These are phyloP conservation scores for Coemansia sp. DNA, from an alignment of 371 early-diverging fungal genomes.

Conservation along the genomic window DNA sequence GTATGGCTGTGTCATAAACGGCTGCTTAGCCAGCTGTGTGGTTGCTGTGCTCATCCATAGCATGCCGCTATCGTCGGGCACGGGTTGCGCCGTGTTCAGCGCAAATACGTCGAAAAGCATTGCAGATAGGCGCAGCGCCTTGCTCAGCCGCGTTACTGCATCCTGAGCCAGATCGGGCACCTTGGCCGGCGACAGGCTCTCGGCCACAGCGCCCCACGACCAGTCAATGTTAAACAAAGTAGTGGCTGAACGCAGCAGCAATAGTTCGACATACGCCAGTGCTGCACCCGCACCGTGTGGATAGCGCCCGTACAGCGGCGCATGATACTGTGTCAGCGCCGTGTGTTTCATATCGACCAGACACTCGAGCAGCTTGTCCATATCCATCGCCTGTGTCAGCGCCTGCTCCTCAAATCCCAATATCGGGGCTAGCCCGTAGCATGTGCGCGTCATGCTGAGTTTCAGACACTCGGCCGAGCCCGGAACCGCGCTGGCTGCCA, in stretches of 20 bases:
- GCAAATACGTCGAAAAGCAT: constrained; percentile 32
- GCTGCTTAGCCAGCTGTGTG: constrained; percentile 11
- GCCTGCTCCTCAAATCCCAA: constrained; percentile 40
- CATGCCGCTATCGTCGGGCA: neutral
- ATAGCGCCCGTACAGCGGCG: constrained; percentile 33
- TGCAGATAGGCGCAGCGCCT: constrained; percentile 20
- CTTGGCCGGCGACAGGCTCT: constrained; percentile 14
- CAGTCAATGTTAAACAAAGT: constrained; percentile 31
- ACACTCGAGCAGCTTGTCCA: constrained; percentile 34
- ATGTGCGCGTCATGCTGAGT: constrained; percentile 25
- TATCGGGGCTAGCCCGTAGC: constrained; percentile 43
- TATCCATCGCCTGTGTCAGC: constrained; percentile 44
- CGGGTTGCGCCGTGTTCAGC: constrained; percentile 18
- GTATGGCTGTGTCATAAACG: constrained; percentile 19
- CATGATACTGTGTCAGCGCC: constrained; percentile 20
- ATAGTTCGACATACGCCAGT: constrained; percentile 22
- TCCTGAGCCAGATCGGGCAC: constrained; percentile 16
- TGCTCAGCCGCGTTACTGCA: constrained; percentile 8
- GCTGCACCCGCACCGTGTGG: constrained; percentile 12
- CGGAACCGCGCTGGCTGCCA: neutral
- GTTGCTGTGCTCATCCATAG: constrained; percentile 1
- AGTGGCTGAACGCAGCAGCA: constrained; percentile 36
- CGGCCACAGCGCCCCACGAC: constrained; percentile 23
- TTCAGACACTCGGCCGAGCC: constrained; percentile 19
- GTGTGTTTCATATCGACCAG: constrained; percentile 33